Percentiles rank a stretch among this genome's conserved stretches.
phyloP scores from a whole-genome alignment of 257 asterid species.

The Gynochthodes officinalis region DNA sequence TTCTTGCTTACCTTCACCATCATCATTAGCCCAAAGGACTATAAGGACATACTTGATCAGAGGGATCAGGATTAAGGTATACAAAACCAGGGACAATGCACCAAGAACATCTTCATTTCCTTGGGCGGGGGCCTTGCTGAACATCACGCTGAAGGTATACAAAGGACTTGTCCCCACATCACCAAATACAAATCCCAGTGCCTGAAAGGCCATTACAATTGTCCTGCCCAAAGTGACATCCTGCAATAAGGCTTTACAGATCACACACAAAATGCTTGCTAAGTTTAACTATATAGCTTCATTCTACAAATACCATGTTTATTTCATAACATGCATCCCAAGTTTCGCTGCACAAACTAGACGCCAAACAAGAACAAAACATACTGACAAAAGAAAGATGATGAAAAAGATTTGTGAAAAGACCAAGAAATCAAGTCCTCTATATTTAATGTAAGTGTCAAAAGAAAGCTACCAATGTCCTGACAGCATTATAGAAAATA shows the following conservation, averaged over 20 bases:
- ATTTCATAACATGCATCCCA: background rate
- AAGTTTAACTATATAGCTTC: too few species aligned
- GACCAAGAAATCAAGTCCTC: background rate
- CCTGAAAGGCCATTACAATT: slow-evolving; percentile 69
- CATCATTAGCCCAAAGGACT: slow-evolving; percentile 98
- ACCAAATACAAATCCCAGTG: slow-evolving; percentile 93
- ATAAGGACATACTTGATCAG: slow-evolving; percentile 83
- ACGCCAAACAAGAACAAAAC: background rate
- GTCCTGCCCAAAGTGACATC: slow-evolving; percentile 75
- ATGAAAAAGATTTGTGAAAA: background rate
- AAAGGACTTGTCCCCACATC: slow-evolving; percentile 98
- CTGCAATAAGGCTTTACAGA: slow-evolving; percentile 46
- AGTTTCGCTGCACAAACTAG: background rate
- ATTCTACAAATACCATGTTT: background rate
- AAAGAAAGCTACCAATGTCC: background rate
- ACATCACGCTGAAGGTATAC: slow-evolving; percentile 97
- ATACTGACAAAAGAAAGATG: background rate
- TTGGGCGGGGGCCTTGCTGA: slow-evolving; percentile 93
- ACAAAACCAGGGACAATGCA: slow-evolving; percentile 83
- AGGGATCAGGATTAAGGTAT: slow-evolving; percentile 83
- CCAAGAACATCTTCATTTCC: slow-evolving; percentile 92
- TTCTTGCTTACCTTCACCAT: slow-evolving; percentile 82
- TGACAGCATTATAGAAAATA: background rate
- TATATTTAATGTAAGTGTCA: background rate
- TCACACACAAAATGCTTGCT: slow-evolving; percentile 25